These are phyloP conservation scores for Lactifluus echinatus DNA, from an alignment of 768 basidiomycete species.

Conservation along the genomic window DNA sequence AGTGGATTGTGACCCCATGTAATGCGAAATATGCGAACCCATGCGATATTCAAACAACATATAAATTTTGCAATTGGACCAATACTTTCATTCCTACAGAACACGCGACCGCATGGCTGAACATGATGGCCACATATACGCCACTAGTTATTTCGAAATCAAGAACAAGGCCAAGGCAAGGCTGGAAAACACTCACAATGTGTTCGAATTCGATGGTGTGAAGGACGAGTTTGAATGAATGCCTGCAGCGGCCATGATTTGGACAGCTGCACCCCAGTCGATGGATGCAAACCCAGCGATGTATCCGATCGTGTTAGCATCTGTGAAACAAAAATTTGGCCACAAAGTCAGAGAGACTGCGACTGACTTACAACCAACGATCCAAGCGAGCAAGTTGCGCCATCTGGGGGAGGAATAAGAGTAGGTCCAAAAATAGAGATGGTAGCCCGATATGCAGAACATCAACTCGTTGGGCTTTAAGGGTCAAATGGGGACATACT, in stretches of 20 bases:
- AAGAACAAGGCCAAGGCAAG: too few relatives aligned
- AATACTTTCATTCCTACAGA: slow-evolving; percentile 57
- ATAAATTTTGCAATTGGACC: slow-evolving; percentile 62
- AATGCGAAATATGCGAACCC: slow-evolving; percentile 23
- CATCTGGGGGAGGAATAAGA: slow-evolving; percentile 46
- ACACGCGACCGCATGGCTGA: slow-evolving; percentile 56
- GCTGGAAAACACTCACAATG: slow-evolving; percentile 35
- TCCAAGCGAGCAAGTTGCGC: slow-evolving; percentile 54
- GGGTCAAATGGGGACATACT: slow-evolving; percentile 28
- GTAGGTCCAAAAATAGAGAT: slow-evolving; percentile 67
- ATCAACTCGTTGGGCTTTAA: background rate
- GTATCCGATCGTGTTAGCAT: slow-evolving; percentile 47
- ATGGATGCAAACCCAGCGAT: slow-evolving; percentile 43
- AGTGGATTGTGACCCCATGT: background rate
- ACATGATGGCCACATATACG: slow-evolving; percentile 52
- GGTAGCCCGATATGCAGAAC: background rate
- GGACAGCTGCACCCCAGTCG: slow-evolving; percentile 53
- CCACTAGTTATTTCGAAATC: too few relatives aligned
- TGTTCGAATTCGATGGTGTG: slow-evolving; percentile 30
- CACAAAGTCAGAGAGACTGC: background rate
- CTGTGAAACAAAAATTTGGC: slow-evolving; percentile 21
- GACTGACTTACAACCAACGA: slow-evolving; percentile 50
- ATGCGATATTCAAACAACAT: slow-evolving; percentile 63
- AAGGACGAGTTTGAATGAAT: slow-evolving; percentile 34
- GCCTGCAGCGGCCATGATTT: slow-evolving; percentile 43